phyloP scores from a whole-genome alignment of 306 rosid genomes.

The Dryas octopetala region DNA sequence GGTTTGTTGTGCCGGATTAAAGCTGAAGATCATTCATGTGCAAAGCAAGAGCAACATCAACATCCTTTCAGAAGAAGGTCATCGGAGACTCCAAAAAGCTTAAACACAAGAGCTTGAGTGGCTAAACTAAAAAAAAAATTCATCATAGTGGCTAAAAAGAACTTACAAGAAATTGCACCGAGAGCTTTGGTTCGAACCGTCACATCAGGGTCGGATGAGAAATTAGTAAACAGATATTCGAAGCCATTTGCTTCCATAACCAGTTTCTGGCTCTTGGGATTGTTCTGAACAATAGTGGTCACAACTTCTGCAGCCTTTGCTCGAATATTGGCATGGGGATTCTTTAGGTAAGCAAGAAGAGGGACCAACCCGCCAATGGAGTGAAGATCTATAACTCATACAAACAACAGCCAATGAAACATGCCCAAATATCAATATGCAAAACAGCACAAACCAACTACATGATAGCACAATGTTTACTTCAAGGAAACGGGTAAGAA shows the following conservation, averaged over 20 bases:
- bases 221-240: conserved; percentile 70
- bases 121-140: neutral
- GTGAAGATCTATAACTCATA: conserved; percentile 60
- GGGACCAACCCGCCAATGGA: conserved; percentile 89
- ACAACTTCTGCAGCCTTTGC: conserved; percentile 97
- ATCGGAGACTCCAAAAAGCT: neutral
- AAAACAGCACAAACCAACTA: neutral
- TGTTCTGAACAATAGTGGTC: conserved; percentile 89
- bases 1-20: conserved; percentile 81
- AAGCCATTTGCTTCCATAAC: conserved; percentile 96
- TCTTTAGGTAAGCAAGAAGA: conserved; percentile 76
- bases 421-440: neutral
- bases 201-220: conserved; percentile 76
- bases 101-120: neutral
- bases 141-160: neutral
- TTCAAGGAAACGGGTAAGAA: neutral
- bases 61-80: neutral
- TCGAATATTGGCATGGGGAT: conserved; percentile 78
- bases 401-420: conserved; percentile 17
- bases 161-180: conserved; percentile 90
- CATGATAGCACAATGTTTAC: neutral
- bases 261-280: conserved; percentile 78
- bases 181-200: conserved; percentile 74
- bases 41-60: conserved; percentile 27
- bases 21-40: conserved; percentile 47